Evolutionary conservation across 1,139 yeast genomes (phyloP).

Genomic region (Suhomyces chickasaworum): DNA sequence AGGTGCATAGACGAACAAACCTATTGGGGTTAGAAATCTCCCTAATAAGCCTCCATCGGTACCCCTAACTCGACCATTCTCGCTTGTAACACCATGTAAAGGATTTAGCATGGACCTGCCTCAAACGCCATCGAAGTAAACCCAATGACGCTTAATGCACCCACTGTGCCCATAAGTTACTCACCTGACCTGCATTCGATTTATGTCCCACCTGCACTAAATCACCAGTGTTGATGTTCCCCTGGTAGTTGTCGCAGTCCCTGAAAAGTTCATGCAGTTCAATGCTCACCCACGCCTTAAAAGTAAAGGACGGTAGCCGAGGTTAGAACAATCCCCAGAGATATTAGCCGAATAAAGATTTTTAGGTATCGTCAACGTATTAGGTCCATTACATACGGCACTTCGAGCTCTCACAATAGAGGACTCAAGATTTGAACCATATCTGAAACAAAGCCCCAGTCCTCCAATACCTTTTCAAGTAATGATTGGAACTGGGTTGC

Average conservation of each 20-base stretch:
- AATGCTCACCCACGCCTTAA: conserved; percentile 2
- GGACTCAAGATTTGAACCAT: neutral
- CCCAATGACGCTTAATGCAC: neutral
- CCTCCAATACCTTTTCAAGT: neutral
- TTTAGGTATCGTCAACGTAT: conserved; percentile 1
- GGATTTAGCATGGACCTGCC: neutral
- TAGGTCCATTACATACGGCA: conserved; percentile 1
- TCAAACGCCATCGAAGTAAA: neutral
- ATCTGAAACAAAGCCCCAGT: neutral
- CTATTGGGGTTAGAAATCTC: neutral
- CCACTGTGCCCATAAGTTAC: neutral
- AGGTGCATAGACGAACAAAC: neutral
- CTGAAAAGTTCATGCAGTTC: neutral
- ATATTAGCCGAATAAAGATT: neutral
- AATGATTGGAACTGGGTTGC: neutral
- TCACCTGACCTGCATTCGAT: too few relatives aligned
- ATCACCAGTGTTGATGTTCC: neutral
- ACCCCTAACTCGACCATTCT: conserved; percentile 2
- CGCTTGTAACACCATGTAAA: neutral
- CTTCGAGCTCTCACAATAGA: neutral
- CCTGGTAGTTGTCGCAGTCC: neutral
- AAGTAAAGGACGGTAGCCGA: conserved; percentile 6
- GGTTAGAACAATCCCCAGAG: neutral
- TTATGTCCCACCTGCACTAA: neutral
- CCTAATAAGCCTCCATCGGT: neutral